Percentiles rank a stretch among this genome's conserved stretches.
Evolutionary conservation across 805 yeast genomes (phyloP).

Genomic region (Dipodascus geniculatus): DNA sequence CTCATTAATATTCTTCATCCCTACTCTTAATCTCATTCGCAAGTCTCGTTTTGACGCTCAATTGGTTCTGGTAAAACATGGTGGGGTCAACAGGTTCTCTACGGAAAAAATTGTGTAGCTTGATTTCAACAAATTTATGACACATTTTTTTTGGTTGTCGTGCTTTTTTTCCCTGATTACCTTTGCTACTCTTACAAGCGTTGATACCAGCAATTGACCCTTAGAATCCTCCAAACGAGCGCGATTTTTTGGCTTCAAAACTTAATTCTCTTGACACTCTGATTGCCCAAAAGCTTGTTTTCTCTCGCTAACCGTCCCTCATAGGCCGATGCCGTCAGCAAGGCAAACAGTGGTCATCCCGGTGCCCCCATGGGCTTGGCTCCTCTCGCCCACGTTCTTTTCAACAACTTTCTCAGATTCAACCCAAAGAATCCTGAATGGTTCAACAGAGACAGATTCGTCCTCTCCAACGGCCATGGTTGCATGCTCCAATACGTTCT

Average conservation of each 20-base stretch:
- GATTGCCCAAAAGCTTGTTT: not conserved
- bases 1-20: too few species aligned
- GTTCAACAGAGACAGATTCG: slow-evolving; percentile 93
- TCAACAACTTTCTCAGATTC: slow-evolving; percentile 62
- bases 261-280: not conserved
- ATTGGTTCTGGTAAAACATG: too few species aligned
- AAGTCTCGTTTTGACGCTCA: too few species aligned
- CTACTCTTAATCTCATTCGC: too few species aligned
- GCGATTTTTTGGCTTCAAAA: too few species aligned
- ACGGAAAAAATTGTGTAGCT: too few species aligned
- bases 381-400: slow-evolving; percentile 83
- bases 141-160: not conserved
- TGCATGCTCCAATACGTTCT: slow-evolving; percentile 80
- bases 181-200: too few species aligned
- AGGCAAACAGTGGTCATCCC: slow-evolving; percentile 96
- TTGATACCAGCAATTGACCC: too few species aligned
- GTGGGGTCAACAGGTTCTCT: too few species aligned
- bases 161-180: not conserved
- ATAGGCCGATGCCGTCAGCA: slow-evolving; percentile 66
- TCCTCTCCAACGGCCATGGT: slow-evolving; percentile 93
- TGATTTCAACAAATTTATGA: too few species aligned
- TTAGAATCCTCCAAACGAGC: too few species aligned
- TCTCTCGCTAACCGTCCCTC: not conserved
- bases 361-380: slow-evolving; percentile 99
- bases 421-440: slow-evolving; percentile 87